These are phyloP conservation scores for Rhazya stricta DNA, from an alignment of 257 asterid genomes.

Conservation along the genomic window DNA sequence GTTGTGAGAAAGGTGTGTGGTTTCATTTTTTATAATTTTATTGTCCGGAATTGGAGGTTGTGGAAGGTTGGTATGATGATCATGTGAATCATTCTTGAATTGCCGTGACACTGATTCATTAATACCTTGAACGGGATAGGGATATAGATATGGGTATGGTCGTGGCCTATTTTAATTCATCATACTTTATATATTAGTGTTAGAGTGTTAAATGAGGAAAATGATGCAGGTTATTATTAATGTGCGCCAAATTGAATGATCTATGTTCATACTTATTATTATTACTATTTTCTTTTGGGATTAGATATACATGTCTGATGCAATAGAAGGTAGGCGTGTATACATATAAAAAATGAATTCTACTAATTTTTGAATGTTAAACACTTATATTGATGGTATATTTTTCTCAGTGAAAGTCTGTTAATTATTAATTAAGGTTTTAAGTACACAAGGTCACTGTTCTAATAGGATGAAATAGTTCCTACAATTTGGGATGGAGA, in stretches of 20 bases:
- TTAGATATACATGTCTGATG: neutral
- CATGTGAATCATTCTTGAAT: neutral
- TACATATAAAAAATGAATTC: neutral
- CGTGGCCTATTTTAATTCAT: neutral
- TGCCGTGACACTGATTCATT: neutral
- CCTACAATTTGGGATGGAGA: neutral
- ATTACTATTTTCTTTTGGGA: too few relatives aligned
- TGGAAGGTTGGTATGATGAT: neutral
- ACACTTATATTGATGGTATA: neutral
- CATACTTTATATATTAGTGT: neutral
- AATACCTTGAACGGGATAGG: neutral
- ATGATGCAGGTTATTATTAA: neutral
- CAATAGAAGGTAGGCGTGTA: neutral
- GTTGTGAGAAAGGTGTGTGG: slow-evolving; percentile 14
- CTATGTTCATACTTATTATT: neutral
- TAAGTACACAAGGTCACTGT: neutral
- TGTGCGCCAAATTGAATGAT: neutral
- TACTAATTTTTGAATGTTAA: neutral
- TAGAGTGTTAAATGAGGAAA: neutral
- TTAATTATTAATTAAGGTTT: neutral
- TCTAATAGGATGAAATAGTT: neutral
- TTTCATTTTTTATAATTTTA: neutral
- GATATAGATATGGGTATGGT: neutral
- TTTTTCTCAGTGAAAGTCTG: neutral
- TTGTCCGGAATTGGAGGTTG: neutral